A percentile compares a stretch with the other conserved stretches of the same genome.
Conservation (phyloP, 805 yeast genomes). For the Scheffersomyces coipomensis region DNA sequence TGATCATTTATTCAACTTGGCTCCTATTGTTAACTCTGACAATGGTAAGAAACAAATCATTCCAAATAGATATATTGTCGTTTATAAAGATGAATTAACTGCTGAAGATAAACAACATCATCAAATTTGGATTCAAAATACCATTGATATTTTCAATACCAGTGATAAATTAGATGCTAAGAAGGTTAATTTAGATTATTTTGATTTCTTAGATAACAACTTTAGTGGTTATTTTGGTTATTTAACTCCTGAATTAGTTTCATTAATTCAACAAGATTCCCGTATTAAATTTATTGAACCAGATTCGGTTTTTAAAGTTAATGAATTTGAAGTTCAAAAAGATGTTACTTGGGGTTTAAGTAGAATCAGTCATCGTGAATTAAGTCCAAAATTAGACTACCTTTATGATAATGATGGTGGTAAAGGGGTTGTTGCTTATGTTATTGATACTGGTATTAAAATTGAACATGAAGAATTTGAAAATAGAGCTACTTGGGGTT, state of each 20-base stretch:
- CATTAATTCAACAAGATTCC: conserved; percentile 8
- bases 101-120: conserved; percentile 58
- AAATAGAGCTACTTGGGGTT: conserved; percentile 58
- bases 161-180: not conserved
- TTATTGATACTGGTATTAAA: conserved; percentile 82
- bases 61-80: conserved; percentile 79
- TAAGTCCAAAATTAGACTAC: conserved; percentile 22
- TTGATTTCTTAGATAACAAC: conserved; percentile 57
- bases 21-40: not conserved
- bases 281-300: conserved; percentile 37
- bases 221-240: conserved; percentile 77
- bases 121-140: conserved; percentile 54
- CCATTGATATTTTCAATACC: conserved; percentile 12
- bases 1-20: not conserved
- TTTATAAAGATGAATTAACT: conserved; percentile 64
- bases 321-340: conserved; percentile 33
- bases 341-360: conserved; percentile 44
- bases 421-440: conserved; percentile 63
- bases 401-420: conserved; percentile 40
- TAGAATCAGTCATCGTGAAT: conserved; percentile 33
- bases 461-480: conserved; percentile 61
- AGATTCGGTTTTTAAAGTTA: conserved; percentile 35
- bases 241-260: conserved; percentile 39
- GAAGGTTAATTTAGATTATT: conserved; percentile 43
- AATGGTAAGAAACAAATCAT: conserved; percentile 29